A percentile compares a stretch with the other conserved stretches of the same genome.
Evolutionary conservation across 2,329 filamentous ascomycete species (phyloP).

Genomic region (Pseudodiploospora longispora): DNA sequence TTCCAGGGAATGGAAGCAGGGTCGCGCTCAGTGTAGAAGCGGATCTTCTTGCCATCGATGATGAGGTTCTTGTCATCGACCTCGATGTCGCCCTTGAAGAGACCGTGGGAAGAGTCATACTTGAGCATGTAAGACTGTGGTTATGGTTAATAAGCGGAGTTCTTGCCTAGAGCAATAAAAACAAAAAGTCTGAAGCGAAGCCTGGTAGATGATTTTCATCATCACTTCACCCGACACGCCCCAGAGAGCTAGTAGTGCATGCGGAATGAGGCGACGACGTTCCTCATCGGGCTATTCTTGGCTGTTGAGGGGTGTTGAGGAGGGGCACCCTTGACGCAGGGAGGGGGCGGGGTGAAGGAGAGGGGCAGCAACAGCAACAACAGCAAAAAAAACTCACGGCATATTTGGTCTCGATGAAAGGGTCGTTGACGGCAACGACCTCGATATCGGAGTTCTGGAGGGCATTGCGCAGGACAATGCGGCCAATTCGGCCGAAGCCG

Average conservation of each 20-base stretch:
- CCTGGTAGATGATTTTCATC: no score
- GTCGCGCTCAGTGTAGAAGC: conserved; percentile 91
- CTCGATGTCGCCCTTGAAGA: conserved; percentile 88
- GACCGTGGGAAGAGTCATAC: conserved; percentile 95
- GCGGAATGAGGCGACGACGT: no score
- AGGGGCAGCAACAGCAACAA: conserved; percentile 2
- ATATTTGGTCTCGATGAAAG: conserved; percentile 97
- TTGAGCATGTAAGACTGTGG: conserved; percentile 97
- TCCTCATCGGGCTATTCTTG: background rate
- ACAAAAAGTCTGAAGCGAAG: no score
- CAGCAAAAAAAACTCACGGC: conserved; percentile 60
- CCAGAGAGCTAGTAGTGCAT: no score
- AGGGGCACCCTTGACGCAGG: conserved; percentile 8
- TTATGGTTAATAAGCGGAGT: background rate
- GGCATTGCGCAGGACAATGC: conserved; percentile 98
- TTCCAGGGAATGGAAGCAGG: conserved; percentile 84
- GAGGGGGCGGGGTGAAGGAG: conserved; percentile 1
- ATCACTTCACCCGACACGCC: no score
- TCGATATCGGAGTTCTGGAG: conserved; percentile 83
- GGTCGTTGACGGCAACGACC: conserved; percentile 96
- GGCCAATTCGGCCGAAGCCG: conserved; percentile 99
- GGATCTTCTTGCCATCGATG: conserved; percentile 91
- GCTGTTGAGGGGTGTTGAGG: conserved; percentile 4
- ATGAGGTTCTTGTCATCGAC: conserved; percentile 62
- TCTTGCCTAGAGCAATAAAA: no score